Conservation (phyloP, 768 basidiomycete species). For the Lactarius hatsudake region DNA sequence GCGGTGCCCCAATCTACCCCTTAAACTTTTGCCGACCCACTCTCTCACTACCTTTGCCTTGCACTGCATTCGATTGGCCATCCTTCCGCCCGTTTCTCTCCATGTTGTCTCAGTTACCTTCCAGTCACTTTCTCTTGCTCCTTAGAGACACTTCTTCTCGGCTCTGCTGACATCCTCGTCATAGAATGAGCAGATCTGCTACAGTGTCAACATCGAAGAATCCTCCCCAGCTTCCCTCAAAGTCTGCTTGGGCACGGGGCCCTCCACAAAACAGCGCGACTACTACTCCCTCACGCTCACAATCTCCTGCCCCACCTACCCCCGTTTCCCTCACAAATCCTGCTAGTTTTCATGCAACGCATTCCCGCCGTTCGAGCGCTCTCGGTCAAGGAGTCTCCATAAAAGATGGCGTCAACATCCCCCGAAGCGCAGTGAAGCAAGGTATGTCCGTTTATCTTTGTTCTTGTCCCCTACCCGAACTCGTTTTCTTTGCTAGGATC, state of each 20-base stretch:
- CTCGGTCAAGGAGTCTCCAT: conserved; percentile 68
- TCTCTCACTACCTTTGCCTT: not conserved
- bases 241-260: conserved; percentile 91
- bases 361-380: conserved; percentile 77
- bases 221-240: conserved; percentile 67
- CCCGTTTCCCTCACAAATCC: conserved; percentile 40
- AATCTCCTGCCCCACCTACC: conserved; percentile 57
- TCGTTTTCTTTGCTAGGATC: conserved; percentile 43
- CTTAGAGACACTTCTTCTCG: not conserved
- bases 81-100: not conserved
- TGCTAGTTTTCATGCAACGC: conserved; percentile 44
- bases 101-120: not conserved
- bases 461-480: conserved; percentile 8
- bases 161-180: conserved; percentile 7
- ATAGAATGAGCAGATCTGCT: conserved; percentile 93
- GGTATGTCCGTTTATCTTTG: conserved; percentile 38
- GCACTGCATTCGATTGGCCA: not conserved
- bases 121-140: not conserved
- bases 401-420: conserved; percentile 77
- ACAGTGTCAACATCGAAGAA: conserved; percentile 70
- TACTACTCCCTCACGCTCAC: conserved; percentile 65
- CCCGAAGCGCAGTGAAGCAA: conserved; percentile 66
- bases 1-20: not conserved
- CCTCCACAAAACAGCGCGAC: conserved; percentile 66
- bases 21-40: not conserved